Percentiles rank a stretch among this genome's conserved stretches.
Conservation (phyloP, 2,329 filamentous ascomycete species). For the Pseudovirgaria hyperparasitica region DNA sequence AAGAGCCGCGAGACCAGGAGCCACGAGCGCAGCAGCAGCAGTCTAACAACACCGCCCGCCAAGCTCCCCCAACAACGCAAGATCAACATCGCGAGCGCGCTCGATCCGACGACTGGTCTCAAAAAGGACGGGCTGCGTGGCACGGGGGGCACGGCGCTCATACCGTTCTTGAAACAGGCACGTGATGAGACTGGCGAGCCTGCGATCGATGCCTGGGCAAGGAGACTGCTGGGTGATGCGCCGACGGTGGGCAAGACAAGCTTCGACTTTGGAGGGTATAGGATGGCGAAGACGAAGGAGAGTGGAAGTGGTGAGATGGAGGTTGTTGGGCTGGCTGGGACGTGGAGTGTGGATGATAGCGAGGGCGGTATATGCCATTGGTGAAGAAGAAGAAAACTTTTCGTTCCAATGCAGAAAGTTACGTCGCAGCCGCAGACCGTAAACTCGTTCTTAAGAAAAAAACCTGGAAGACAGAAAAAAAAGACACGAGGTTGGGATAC, state of each 20-base stretch:
- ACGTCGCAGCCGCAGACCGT: too few species aligned
- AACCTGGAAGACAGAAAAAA: too few species aligned
- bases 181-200: conserved; percentile 76
- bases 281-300: conserved; percentile 41
- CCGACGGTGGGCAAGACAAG: conserved; percentile 21
- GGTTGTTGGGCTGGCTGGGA: conserved; percentile 63
- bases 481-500: too few species aligned
- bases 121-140: conserved; percentile 55
- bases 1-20: conserved; percentile 66
- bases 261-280: conserved; percentile 31
- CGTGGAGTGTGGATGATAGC: conserved; percentile 80
- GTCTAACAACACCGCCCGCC: conserved; percentile 12
- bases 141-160: conserved; percentile 78
- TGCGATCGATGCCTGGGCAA: conserved; percentile 58
- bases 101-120: conserved; percentile 22
- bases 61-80: conserved; percentile 12
- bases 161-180: conserved; percentile 86
- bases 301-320: conserved; percentile 41
- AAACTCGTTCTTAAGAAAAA: too few species aligned
- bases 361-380: conserved; percentile 50
- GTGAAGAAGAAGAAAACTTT: too few species aligned
- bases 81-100: conserved; percentile 47
- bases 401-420: too few species aligned
- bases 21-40: conserved; percentile 45
- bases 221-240: conserved; percentile 43